Percentiles rank a stretch among this genome's conserved stretches.
Evolutionary conservation across 148 eudicot species (phyloP).

Genomic region (Polygonum maritimum): DNA sequence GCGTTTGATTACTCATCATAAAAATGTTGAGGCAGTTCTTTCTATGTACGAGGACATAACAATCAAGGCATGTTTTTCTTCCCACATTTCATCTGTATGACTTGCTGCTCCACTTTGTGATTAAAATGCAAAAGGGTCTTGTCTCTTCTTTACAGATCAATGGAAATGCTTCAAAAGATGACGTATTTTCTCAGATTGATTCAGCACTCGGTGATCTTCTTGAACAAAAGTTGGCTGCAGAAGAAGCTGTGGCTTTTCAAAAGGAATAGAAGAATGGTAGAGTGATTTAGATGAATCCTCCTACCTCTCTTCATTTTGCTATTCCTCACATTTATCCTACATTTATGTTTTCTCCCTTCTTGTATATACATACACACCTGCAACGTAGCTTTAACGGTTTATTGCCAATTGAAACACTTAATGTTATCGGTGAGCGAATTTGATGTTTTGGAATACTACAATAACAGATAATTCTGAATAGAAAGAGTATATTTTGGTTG

Average conservation of each 20-base stretch:
- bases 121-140: not conserved
- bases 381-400: not conserved
- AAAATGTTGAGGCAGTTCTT: slow-evolving; percentile 86
- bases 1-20: slow-evolving; percentile 84
- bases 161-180: slow-evolving; percentile 57
- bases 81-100: not conserved
- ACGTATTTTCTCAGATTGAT: slow-evolving; percentile 74
- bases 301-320: not conserved
- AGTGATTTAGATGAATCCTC: not conserved
- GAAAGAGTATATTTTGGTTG: not conserved
- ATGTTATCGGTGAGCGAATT: not conserved
- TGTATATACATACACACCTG: slow-evolving; percentile 6
- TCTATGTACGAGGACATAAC: slow-evolving; percentile 68
- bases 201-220: slow-evolving; percentile 37
- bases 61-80: slow-evolving; percentile 40
- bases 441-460: not conserved
- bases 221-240: slow-evolving; percentile 28
- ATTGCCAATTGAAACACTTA: slow-evolving; percentile 1
- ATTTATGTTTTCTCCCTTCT: not conserved
- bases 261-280: not conserved
- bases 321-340: slow-evolving; percentile 1
- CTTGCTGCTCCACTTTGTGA: not conserved
- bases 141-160: slow-evolving; percentile 45
- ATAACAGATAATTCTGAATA: not conserved
- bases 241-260: slow-evolving; percentile 18